phyloP scores from a whole-genome alignment of 73 alveolate genomes.

The Tetrahymena elliotti region DNA sequence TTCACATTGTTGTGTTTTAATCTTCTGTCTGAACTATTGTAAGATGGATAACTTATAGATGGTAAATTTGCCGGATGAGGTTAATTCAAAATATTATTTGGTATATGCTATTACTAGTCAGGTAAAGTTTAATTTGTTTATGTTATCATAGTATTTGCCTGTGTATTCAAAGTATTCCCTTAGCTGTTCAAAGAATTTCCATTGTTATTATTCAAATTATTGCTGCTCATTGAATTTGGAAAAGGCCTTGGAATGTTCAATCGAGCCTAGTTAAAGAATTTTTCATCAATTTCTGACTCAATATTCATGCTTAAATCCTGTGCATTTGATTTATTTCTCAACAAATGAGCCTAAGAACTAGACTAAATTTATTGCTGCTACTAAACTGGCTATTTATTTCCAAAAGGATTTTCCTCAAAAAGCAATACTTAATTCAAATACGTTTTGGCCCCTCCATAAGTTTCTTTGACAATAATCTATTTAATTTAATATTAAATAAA shows the following conservation, averaged over 20 bases:
- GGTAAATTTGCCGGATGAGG: background rate
- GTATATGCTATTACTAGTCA: background rate
- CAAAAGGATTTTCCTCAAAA: conserved; percentile 34
- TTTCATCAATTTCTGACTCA: background rate
- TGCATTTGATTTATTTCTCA: background rate
- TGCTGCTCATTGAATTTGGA: background rate
- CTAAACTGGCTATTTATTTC: background rate
- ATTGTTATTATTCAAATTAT: background rate
- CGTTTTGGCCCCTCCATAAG: conserved; percentile 52
- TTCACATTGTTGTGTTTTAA: background rate
- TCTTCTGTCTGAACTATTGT: background rate
- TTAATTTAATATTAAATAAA: background rate
- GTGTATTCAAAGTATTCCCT: background rate
- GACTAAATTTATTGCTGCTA: background rate
- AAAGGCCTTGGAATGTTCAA: background rate
- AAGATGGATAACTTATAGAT: background rate
- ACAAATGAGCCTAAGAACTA: background rate
- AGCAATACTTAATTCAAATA: conserved; percentile 41
- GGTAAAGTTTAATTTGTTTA: background rate
- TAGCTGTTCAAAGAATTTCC: background rate
- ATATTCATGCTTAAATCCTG: background rate
- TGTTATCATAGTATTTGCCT: background rate
- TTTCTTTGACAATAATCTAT: conserved; percentile 29
- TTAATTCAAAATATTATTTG: background rate
- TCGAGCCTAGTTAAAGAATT: background rate